Percentiles rank a stretch among this genome's conserved stretches.
These are phyloP conservation scores for Fusarium liriodendri DNA, from an alignment of 2,329 filamentous ascomycete species.

Conservation along the genomic window DNA sequence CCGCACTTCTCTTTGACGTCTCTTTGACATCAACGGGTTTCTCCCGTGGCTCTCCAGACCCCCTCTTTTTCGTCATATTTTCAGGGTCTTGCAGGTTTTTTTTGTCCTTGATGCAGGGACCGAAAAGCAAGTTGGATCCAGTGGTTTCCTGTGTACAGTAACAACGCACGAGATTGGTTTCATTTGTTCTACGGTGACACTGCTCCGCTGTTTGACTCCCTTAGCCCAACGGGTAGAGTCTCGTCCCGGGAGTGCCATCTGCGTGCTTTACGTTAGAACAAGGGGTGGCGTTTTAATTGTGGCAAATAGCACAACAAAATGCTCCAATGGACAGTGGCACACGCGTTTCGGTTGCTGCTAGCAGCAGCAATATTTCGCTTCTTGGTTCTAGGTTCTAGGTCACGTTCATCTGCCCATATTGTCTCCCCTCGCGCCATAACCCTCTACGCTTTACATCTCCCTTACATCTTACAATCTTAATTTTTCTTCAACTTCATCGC, in stretches of 20 bases:
- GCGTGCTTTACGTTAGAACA: neutral
- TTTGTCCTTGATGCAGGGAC: conserved; percentile 9
- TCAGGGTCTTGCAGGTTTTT: conserved; percentile 5
- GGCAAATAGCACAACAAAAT: conserved; percentile 20
- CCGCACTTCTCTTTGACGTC: conserved; percentile 15
- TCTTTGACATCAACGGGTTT: conserved; percentile 3
- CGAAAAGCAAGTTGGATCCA: neutral
- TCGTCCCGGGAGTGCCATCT: neutral
- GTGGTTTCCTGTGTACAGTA: neutral
- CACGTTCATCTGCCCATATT: conserved; percentile 28
- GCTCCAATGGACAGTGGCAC: conserved; percentile 8
- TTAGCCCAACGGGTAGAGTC: neutral
- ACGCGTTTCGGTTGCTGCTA: neutral
- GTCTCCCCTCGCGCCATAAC: too few relatives aligned
- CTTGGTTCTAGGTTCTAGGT: conserved; percentile 1
- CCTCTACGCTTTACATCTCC: neutral
- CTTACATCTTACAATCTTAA: conserved; percentile 15
- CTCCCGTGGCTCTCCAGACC: neutral
- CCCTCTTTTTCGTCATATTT: conserved; percentile 5
- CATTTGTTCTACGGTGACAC: neutral
- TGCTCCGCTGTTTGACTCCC: neutral
- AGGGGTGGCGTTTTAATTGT: conserved; percentile 21
- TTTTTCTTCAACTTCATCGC: neutral
- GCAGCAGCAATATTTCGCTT: conserved; percentile 22
- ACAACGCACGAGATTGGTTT: neutral